Evolutionary conservation across 371 early-diverging fungal genomes (phyloP).

Genomic region (Sporodiniella umbellata): DNA sequence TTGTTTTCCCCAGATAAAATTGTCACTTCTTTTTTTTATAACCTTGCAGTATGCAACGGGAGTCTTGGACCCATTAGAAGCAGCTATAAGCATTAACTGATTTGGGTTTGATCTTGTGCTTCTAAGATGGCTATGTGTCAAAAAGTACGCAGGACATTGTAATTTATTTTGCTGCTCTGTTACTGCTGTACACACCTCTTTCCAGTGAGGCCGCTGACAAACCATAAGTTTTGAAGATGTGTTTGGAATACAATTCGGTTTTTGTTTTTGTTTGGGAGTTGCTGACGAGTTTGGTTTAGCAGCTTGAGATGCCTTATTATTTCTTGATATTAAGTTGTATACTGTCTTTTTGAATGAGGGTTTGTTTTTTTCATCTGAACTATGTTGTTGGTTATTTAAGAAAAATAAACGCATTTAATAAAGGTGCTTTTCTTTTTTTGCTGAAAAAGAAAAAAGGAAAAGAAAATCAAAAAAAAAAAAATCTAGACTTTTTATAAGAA

Average conservation of each 20-base stretch:
- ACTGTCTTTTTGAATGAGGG: neutral
- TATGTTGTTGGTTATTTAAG: neutral
- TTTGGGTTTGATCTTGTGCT: slow-evolving; percentile 16
- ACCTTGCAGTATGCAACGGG: neutral
- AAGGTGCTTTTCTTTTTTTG: too few species aligned
- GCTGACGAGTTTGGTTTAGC: neutral
- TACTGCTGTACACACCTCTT: neutral
- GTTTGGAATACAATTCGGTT: too few species aligned
- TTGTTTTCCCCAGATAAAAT: slow-evolving; percentile 12
- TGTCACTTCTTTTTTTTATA: slow-evolving; percentile 8
- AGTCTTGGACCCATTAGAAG: slow-evolving; percentile 3
- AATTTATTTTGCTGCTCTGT: neutral
- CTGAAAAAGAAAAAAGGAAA: slow-evolving; percentile 1
- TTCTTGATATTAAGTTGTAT: neutral
- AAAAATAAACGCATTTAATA: neutral
- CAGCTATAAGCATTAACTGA: slow-evolving; percentile 9
- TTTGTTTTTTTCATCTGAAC: neutral
- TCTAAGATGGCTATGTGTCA: slow-evolving; percentile 19
- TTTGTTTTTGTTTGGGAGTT: too few species aligned
- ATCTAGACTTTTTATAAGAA: neutral
- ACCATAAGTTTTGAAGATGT: neutral
- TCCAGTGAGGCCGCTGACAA: neutral
- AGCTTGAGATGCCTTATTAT: neutral
- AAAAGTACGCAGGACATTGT: neutral
- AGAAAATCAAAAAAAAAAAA: neutral